Evolutionary conservation across 2,329 filamentous ascomycete species (phyloP).

Genomic region (Lomentospora prolificans): DNA sequence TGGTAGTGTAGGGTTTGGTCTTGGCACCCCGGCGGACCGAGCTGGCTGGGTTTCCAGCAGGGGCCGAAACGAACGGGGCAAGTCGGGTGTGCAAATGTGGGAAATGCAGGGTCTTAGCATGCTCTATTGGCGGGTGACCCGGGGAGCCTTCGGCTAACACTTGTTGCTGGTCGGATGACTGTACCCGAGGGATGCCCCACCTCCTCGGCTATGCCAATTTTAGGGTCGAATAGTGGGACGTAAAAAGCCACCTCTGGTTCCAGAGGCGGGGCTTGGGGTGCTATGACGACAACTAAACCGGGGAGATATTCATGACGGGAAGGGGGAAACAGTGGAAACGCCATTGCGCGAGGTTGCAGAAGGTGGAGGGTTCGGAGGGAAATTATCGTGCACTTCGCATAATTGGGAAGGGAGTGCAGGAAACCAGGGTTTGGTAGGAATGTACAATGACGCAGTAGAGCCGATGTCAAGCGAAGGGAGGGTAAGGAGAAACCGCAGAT

Average conservation of each 20-base stretch:
- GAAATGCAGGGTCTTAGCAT: background rate
- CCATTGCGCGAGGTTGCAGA: background rate
- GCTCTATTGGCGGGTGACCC: background rate
- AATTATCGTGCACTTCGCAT: background rate
- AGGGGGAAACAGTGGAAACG: conserved; percentile 9
- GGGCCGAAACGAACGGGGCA: background rate
- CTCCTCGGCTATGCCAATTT: background rate
- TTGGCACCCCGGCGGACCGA: background rate
- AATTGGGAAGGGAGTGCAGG: background rate
- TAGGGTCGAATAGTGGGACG: too few species aligned
- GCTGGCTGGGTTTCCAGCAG: background rate
- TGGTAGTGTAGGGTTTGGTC: background rate
- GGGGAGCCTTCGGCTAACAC: conserved; percentile 7
- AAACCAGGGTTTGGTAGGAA: conserved; percentile 6
- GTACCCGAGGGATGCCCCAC: conserved; percentile 2
- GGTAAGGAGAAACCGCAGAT: conserved; percentile 10
- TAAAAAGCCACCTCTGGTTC: too few species aligned
- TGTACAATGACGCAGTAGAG: background rate
- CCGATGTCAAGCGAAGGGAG: conserved; percentile 4
- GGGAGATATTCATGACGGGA: conserved; percentile 8
- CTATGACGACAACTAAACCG: conserved; percentile 6
- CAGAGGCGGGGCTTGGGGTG: background rate
- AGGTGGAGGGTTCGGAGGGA: background rate
- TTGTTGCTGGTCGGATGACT: background rate
- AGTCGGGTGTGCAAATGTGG: background rate